A percentile compares a stretch with the other conserved stretches of the same genome.
Conservation (phyloP, 805 yeast species). For the Lipomyces mesembrius region DNA sequence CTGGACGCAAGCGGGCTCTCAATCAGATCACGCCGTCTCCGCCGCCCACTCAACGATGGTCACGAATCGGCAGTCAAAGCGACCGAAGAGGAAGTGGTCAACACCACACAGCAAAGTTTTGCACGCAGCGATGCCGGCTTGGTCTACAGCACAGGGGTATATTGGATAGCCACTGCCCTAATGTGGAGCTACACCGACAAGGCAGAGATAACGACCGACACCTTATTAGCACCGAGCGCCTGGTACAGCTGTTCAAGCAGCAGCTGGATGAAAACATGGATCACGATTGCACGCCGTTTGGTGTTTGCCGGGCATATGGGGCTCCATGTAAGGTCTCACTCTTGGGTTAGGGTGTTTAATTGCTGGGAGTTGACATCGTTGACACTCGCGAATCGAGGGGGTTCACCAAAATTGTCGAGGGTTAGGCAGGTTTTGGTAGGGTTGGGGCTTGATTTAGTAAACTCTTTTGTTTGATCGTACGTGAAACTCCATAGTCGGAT, state of each 20-base stretch:
- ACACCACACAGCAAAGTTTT: constrained; percentile 6
- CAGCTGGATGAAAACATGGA: background rate
- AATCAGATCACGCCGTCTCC: background rate
- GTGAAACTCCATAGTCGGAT: too few relatives aligned
- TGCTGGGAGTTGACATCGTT: too few relatives aligned
- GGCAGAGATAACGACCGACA: background rate
- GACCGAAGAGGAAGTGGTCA: background rate
- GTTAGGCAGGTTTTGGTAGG: too few relatives aligned
- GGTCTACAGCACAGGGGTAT: background rate
- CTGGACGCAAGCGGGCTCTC: background rate
- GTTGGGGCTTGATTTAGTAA: too few relatives aligned
- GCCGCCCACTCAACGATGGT: background rate
- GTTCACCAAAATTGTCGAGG: too few relatives aligned
- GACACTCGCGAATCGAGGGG: too few relatives aligned
- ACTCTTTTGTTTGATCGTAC: too few relatives aligned
- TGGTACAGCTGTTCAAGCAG: constrained; percentile 1
- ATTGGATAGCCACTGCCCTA: background rate
- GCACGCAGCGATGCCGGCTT: constrained; percentile 9
- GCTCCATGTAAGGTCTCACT: background rate
- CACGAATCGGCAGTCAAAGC: constrained; percentile 3
- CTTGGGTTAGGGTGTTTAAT: too few relatives aligned
- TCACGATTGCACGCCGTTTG: background rate
- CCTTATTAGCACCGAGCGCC: background rate
- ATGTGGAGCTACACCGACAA: constrained; percentile 8
- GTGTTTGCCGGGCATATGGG: background rate